Percentiles rank a stretch among this genome's conserved stretches.
Conservation (phyloP, 2,329 filamentous ascomycete genomes). For the Hypoxylon sp. region DNA sequence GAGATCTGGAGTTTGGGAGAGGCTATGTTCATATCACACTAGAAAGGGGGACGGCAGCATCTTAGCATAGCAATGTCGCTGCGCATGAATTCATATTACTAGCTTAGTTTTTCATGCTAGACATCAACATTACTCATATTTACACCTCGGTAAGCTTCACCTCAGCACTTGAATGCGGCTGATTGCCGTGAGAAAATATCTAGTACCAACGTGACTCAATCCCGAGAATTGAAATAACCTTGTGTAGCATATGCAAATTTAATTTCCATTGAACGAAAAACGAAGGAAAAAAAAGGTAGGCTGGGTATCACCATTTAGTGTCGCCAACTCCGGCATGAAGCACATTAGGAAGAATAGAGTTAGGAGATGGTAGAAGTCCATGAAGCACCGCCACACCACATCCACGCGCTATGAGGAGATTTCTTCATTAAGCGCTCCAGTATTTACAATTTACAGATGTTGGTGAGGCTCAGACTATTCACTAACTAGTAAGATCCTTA, state of each 20-base stretch:
- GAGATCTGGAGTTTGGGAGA: slow-evolving; percentile 36
- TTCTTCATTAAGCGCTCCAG: neutral
- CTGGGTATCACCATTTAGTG: neutral
- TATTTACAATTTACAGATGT: neutral
- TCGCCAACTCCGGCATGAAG: neutral
- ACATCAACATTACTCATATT: slow-evolving; percentile 16
- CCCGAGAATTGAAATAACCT: neutral
- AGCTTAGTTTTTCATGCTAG: slow-evolving; percentile 3
- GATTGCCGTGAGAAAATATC: neutral
- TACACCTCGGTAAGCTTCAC: slow-evolving; percentile 13
- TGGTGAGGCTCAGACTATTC: slow-evolving; percentile 19
- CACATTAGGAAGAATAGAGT: neutral
- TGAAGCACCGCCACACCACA: slow-evolving; percentile 1
- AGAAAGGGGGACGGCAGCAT: slow-evolving; percentile 23
- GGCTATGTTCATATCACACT: slow-evolving; percentile 29
- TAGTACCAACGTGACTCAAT: neutral
- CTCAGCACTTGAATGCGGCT: slow-evolving; percentile 11
- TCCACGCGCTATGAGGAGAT: neutral
- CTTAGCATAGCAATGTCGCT: slow-evolving; percentile 20
- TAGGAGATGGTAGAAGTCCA: neutral
- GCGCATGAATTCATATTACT: slow-evolving; percentile 15
- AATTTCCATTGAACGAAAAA: neutral
- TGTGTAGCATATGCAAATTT: slow-evolving; percentile 2
- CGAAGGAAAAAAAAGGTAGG: neutral
- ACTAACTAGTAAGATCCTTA: neutral